Conservation (phyloP, 2,329 filamentous ascomycete species). For the Arthrobotrys pseudoclavata region DNA sequence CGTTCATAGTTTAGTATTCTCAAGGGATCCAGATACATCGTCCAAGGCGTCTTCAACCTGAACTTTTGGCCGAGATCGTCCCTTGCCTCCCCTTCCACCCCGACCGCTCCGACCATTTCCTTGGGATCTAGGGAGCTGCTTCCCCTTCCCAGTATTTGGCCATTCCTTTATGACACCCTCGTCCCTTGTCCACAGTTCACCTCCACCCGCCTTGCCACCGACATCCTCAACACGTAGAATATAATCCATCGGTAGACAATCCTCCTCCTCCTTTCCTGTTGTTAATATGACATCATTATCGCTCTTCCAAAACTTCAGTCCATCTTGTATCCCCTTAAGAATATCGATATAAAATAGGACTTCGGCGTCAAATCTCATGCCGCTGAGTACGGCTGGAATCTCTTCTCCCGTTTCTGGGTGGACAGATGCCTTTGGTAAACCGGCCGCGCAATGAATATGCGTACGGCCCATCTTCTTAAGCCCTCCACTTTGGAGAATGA, state of each 20-base stretch:
- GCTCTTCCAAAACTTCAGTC: conserved; percentile 79
- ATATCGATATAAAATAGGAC: conserved; percentile 84
- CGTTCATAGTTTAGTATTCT: conserved; percentile 32
- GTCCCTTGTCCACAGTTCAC: conserved; percentile 78
- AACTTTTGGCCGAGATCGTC: conserved; percentile 9
- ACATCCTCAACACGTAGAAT: conserved; percentile 77
- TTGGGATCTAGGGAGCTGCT: conserved; percentile 67
- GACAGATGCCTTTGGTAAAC: conserved; percentile 67
- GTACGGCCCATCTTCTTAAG: conserved; percentile 84
- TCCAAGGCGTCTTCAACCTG: conserved; percentile 29
- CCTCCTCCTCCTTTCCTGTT: conserved; percentile 72
- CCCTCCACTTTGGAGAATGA: conserved; percentile 82
- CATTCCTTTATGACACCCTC: conserved; percentile 77
- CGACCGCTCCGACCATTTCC: conserved; percentile 66
- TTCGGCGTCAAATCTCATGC: conserved; percentile 83
- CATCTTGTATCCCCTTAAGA: conserved; percentile 74
- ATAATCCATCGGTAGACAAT: conserved; percentile 75
- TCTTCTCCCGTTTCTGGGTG: conserved; percentile 50
- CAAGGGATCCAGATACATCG: conserved; percentile 28
- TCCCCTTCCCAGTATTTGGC: conserved; percentile 71
- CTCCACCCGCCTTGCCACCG: conserved; percentile 70
- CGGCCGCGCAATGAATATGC: conserved; percentile 90
- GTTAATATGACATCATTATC: conserved; percentile 82
- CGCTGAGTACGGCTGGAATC: conserved; percentile 74
- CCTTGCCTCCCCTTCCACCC: conserved; percentile 64